Conservation (phyloP, 2,329 filamentous ascomycete genomes). For the Alternaria panax region DNA sequence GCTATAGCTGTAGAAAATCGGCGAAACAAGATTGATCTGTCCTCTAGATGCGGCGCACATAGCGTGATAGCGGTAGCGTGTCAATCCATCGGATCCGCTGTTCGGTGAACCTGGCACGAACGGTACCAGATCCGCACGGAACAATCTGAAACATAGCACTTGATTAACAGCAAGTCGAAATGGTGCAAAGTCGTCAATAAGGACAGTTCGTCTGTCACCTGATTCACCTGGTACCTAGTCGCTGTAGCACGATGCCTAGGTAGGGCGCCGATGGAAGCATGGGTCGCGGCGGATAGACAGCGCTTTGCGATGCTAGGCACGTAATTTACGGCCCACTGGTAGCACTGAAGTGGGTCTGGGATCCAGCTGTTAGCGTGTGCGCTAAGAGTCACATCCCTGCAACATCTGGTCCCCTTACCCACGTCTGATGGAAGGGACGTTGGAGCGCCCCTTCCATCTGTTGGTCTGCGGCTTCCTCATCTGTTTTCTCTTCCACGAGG, state of each 20-base stretch:
- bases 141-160: constrained; percentile 9
- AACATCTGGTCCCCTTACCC: constrained; percentile 18
- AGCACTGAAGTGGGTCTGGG: constrained; percentile 12
- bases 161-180: background rate
- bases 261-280: background rate
- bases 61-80: constrained; percentile 17
- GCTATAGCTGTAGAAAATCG: background rate
- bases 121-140: constrained; percentile 24
- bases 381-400: constrained; percentile 2
- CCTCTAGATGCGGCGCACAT: constrained; percentile 27
- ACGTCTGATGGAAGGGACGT: constrained; percentile 30
- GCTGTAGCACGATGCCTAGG: background rate
- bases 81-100: constrained; percentile 27
- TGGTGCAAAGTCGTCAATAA: background rate
- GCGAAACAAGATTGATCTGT: constrained; percentile 21
- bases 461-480: constrained; percentile 33
- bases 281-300: constrained; percentile 15
- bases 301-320: constrained; percentile 21
- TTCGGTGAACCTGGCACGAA: constrained; percentile 34
- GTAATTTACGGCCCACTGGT: constrained; percentile 22
- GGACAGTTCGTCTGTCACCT: background rate
- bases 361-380: background rate
- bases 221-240: background rate
- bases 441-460: constrained; percentile 34
- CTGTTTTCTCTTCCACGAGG: constrained; percentile 30